Evolutionary conservation across 2,329 filamentous ascomycete genomes (phyloP).

Genomic region (Chrysoporthe austroafricana): DNA sequence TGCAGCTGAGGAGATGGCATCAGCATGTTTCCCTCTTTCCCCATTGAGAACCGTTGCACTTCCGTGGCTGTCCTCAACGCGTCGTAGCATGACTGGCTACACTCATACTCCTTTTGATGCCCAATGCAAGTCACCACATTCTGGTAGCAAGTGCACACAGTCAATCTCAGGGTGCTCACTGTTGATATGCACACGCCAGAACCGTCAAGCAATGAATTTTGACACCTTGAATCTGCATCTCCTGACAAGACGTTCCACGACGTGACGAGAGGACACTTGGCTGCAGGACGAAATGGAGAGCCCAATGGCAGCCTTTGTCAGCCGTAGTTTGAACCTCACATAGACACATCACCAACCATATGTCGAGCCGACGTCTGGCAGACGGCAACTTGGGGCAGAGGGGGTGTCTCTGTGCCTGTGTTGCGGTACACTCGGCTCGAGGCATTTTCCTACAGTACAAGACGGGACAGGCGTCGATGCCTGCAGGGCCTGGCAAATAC

Average conservation of each 20-base stretch:
- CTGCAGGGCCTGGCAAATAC: not conserved
- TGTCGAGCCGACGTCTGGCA: not conserved
- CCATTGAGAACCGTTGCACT: not conserved
- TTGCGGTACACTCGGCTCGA: slow-evolving; percentile 3
- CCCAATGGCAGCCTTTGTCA: slow-evolving; percentile 10
- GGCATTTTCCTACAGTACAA: not conserved
- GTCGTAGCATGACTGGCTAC: not conserved
- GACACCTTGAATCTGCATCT: slow-evolving; percentile 2
- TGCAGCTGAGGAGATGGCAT: not conserved
- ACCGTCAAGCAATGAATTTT: slow-evolving; percentile 6
- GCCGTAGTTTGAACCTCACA: not conserved
- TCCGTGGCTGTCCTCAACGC: not conserved
- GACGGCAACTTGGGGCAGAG: not conserved
- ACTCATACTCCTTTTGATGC: not conserved
- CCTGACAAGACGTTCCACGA: not conserved
- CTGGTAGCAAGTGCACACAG: not conserved
- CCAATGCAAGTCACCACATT: not conserved
- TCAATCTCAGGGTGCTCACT: not conserved
- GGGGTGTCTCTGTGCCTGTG: slow-evolving; percentile 1
- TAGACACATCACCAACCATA: slow-evolving; percentile 1
- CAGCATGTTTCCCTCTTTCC: not conserved
- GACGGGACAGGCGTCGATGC: too few species aligned
- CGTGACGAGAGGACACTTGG: slow-evolving; percentile 8
- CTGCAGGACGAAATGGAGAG: slow-evolving; percentile 1
- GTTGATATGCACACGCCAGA: not conserved